A percentile compares a stretch with the other conserved stretches of the same genome.
Conservation (phyloP, 345 rosid species). For the Garcia nutans region DNA sequence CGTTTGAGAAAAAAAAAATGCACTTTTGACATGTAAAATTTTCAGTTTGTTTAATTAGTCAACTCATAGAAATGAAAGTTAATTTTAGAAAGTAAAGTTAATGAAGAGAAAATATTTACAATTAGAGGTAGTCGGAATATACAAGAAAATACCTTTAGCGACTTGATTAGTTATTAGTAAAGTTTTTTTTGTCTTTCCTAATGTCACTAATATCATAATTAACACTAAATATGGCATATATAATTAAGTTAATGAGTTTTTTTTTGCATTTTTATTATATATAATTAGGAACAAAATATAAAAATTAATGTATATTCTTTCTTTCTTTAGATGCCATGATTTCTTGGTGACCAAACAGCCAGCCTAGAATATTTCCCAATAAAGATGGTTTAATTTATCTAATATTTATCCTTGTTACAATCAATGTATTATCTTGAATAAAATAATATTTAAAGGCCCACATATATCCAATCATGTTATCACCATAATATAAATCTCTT, state of each 20-base stretch:
- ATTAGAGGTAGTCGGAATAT: too few species aligned
- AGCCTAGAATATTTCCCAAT: slow-evolving; percentile 2
- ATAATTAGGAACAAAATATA: neutral
- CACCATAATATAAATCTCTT: slow-evolving; percentile 14
- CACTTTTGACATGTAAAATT: neutral
- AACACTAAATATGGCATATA: neutral
- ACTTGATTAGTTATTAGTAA: neutral
- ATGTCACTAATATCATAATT: too few species aligned
- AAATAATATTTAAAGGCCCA: slow-evolving; percentile 32
- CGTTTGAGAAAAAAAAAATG: too few species aligned
- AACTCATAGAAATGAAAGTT: neutral
- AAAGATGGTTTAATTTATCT: slow-evolving; percentile 22
- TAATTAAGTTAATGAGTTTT: too few species aligned
- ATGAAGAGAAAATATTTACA: too few species aligned
- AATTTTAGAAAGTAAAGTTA: neutral
- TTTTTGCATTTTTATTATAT: neutral
- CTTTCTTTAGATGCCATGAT: slow-evolving; percentile 3
- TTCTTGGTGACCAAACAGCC: slow-evolving; percentile 4
- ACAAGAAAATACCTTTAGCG: too few species aligned
- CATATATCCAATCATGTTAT: slow-evolving; percentile 31
- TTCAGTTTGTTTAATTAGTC: neutral
- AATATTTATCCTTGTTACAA: slow-evolving; percentile 19
- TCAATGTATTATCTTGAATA: slow-evolving; percentile 33
- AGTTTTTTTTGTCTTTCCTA: neutral
- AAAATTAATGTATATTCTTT: neutral